Percentiles rank a stretch among this genome's conserved stretches.
Evolutionary conservation across 2,329 filamentous ascomycete species (phyloP).

Genomic region (Camillea tinctor): DNA sequence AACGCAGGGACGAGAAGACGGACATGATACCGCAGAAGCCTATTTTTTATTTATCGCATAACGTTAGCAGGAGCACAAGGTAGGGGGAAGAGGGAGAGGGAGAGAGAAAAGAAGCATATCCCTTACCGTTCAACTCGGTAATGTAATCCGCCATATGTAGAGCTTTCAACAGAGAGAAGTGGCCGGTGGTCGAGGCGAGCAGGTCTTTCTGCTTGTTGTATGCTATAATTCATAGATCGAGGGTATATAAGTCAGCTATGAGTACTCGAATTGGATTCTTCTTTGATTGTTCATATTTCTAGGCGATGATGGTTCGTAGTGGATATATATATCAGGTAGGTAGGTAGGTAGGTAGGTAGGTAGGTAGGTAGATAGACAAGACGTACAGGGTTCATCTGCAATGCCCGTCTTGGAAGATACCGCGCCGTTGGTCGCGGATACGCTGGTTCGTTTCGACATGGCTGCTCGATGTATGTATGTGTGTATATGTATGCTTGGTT

Average conservation of each 20-base stretch:
- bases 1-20: constrained; percentile 90
- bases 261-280: background rate
- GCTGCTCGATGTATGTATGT: constrained; percentile 13
- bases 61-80: background rate
- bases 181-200: constrained; percentile 66
- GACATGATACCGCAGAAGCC: constrained; percentile 92
- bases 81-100: background rate
- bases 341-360: no score
- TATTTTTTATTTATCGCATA: constrained; percentile 26
- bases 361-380: constrained; percentile 15
- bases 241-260: background rate
- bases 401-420: constrained; percentile 39
- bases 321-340: no score
- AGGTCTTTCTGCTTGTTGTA: constrained; percentile 76
- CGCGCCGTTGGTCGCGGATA: constrained; percentile 47
- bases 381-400: constrained; percentile 43
- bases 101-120: background rate
- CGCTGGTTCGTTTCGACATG: constrained; percentile 65
- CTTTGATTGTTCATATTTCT: constrained; percentile 1
- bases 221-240: constrained; percentile 42
- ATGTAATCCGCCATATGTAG: constrained; percentile 82
- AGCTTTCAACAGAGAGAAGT: constrained; percentile 68
- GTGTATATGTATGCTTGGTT: background rate
- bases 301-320: background rate
- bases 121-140: constrained; percentile 73